Conservation (phyloP, 352 stramenopile genomes). For the Phytophthora sp. region DNA sequence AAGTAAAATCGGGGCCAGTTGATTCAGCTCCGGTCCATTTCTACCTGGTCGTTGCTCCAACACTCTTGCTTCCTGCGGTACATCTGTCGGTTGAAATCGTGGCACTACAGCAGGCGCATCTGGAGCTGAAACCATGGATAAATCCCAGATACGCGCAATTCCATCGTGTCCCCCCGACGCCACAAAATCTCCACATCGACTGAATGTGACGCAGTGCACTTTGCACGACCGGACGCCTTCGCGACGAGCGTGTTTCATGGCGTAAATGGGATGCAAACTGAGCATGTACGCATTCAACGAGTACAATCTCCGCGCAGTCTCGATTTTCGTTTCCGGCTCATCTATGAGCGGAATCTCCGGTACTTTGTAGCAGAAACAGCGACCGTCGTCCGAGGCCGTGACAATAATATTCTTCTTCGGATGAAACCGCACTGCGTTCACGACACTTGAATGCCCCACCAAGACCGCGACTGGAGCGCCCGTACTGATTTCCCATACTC, state of each 20-base stretch:
- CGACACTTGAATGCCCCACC: slow-evolving; percentile 84
- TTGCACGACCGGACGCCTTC: slow-evolving; percentile 70
- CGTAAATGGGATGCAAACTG: slow-evolving; percentile 81
- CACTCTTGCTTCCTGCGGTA: slow-evolving; percentile 35
- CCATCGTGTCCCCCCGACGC: slow-evolving; percentile 94
- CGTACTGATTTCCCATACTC: slow-evolving; percentile 88
- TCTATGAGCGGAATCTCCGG: slow-evolving; percentile 65
- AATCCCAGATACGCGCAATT: slow-evolving; percentile 91
- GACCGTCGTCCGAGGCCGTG: slow-evolving; percentile 92
- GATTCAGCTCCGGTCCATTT: slow-evolving; percentile 1
- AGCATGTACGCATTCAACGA: slow-evolving; percentile 77
- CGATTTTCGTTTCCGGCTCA: slow-evolving; percentile 68
- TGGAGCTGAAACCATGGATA: slow-evolving; percentile 55
- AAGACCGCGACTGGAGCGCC: slow-evolving; percentile 86
- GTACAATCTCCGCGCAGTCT: slow-evolving; percentile 81
- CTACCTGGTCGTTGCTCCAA: slow-evolving; percentile 13
- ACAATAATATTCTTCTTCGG: slow-evolving; percentile 87
- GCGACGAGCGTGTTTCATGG: slow-evolving; percentile 68
- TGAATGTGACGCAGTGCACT: slow-evolving; percentile 77
- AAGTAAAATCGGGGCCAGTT: slow-evolving; percentile 5
- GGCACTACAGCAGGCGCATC: slow-evolving; percentile 56
- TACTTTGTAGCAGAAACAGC: slow-evolving; percentile 92
- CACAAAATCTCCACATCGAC: slow-evolving; percentile 88
- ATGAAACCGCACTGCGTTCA: slow-evolving; percentile 91
- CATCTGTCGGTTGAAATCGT: slow-evolving; percentile 57